Evolutionary conservation across 78 protist genomes (phyloP), one percentile per base, ranked within the genome.

Genomic region (Speleostelium caveatum): DNA sequence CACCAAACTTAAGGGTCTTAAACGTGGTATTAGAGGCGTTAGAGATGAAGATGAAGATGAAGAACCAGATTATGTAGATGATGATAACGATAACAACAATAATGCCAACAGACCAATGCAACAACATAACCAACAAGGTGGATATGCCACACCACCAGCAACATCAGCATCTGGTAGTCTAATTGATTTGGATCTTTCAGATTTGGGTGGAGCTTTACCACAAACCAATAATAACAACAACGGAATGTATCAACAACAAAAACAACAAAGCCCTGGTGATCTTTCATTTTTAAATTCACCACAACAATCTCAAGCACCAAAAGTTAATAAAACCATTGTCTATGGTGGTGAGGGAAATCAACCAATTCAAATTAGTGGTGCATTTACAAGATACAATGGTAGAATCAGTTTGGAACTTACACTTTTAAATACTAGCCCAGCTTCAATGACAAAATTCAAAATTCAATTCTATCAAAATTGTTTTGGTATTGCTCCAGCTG

Each of bases 381-480:
- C 86, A 35, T 76, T 73, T 36, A 33, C 86, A n/a, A 80, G 94
- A 60, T 68, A 42, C 67, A 66, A 73, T 17, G 87, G 87, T 35
- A 80, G 87, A 69, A 60, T 88, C 3, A 42, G 56, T 33, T 49
- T 88, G 26, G 94, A 88, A n/a, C 36, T 88, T 10, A 88, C 73
- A 19, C 55, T 88, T 17, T 36, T 61, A 26, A 88, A 88, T 24
- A 66, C 65, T 12, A 33, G 69, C 14, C 86, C 53, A 49, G 33
- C 7, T 10, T 61, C 21, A 2, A 76, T 88, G 89, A 10, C 55
- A 8, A 78, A 75, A 51, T 88, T 88, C 87, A 78, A 76, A 67
- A 66, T 88, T 55, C 94, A 88, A 72, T 88, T 88, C 78, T 78
- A 75, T 55, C 86, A 88, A 53, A 88, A 88, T 62, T 36, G 75